Evolutionary conservation across 768 basidiomycete species (phyloP), one percentile per base, ranked within the genome.

Genomic region (Panaeolus cyanescens): DNA sequence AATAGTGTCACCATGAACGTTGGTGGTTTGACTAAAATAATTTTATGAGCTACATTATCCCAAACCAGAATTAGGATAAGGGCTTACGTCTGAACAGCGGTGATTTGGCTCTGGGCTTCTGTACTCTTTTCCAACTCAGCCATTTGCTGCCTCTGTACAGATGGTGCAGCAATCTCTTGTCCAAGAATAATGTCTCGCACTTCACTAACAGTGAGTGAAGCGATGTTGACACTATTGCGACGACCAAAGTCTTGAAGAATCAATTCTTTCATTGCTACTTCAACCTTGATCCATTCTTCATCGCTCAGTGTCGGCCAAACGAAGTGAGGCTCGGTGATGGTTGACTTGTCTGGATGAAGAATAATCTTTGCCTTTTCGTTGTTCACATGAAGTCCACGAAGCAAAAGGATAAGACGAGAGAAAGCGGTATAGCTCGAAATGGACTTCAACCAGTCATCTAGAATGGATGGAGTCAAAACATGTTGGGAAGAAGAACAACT

Each of bases 331-430:
- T 98, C 94, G 2, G 97, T 99, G 68, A 96, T 90, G 1, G 96
- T 99, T 60, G 89, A 90, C 77, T 97, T 96, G 80, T 99, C 96
- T 0, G 97, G 97, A 65, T 96, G 95, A 34, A 99, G 81, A 64
- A 99, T 95, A 68, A 99, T 91, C 83, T 99, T 99, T 28, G 97
- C 95, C 80, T 99, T 99, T 74, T 99, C 97, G 70, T 99, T 97
- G 79, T 99, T 99, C 76, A 99, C 97, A 74, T 99, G 97, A 31
- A 99, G 83, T 34, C 93, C 96, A 76, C 97, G 96, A 22, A 99
- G 86, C 30, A 99, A 85, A n/a, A 99, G 85, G 65, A 99, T 98
- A 37, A 99, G 82, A 59, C 97, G 92, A 28, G 96, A 99, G 84
- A 99, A 99, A 13, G 97, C 97, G 15, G 97, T 99, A 75, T 98